Percentiles rank a stretch among this genome's conserved stretches.
phyloP scores from a whole-genome alignment of 345 rosid species.

The Alliaria petiolata region DNA sequence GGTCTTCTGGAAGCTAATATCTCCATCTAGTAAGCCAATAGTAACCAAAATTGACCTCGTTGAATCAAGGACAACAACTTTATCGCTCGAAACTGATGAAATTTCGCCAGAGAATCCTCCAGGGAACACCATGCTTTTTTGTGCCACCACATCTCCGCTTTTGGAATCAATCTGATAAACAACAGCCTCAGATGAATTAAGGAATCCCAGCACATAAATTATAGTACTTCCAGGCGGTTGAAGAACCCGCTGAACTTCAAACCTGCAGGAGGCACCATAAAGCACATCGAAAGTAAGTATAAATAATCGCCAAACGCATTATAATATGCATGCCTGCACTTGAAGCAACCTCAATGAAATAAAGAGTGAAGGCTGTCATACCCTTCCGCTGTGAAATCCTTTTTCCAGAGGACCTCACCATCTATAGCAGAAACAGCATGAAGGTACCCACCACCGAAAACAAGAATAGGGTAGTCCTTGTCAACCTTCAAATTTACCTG shows the following conservation, averaged over 20 bases:
- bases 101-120: conserved; percentile 65
- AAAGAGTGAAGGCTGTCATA: conserved; percentile 32
- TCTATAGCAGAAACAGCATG: conserved; percentile 82
- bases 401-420: conserved; percentile 89
- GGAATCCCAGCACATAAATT: conserved; percentile 62
- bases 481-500: conserved; percentile 66
- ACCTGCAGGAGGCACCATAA: conserved; percentile 44
- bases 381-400: conserved; percentile 80
- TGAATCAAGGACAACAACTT: conserved; percentile 68
- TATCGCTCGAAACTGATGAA: conserved; percentile 59
- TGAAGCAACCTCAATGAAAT: background rate
- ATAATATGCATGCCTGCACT: background rate
- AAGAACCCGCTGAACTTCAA: conserved; percentile 70
- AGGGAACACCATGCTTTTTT: conserved; percentile 54
- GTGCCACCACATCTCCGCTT: conserved; percentile 68
- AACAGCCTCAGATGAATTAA: conserved; percentile 55
- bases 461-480: conserved; percentile 59
- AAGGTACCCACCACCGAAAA: conserved; percentile 67
- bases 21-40: conserved; percentile 50
- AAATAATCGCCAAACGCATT: background rate
- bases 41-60: conserved; percentile 53
- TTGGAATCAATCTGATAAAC: conserved; percentile 60
- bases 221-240: conserved; percentile 52
- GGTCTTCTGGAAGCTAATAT: conserved; percentile 53
- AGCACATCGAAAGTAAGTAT: background rate